Conservation (phyloP, 768 basidiomycete genomes). For the Paxillus rubicundulus region DNA sequence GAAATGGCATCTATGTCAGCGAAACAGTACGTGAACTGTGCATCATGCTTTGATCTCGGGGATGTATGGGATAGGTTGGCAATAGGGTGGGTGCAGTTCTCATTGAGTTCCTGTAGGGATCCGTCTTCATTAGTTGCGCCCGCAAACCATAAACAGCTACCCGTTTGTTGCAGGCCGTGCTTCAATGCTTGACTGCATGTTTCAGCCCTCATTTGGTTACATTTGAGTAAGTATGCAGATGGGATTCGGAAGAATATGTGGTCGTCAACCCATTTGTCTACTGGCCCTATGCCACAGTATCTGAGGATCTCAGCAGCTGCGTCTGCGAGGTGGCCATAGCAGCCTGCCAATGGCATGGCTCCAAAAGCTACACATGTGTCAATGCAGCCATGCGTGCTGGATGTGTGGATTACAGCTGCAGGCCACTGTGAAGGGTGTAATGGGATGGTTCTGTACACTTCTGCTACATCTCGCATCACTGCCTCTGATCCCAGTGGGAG, state of each 20-base stretch:
- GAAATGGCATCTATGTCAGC: conserved; percentile 1
- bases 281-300: neutral
- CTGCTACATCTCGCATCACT: too few relatives aligned
- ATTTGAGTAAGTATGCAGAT: neutral
- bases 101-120: too few relatives aligned
- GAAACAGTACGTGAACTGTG: neutral
- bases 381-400: neutral
- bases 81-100: too few relatives aligned
- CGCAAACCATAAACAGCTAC: neutral
- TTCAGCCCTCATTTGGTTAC: neutral
- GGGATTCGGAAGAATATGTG: neutral
- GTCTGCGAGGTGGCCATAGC: conserved; percentile 1
- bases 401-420: neutral
- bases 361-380: neutral
- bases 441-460: too few relatives aligned
- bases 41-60: too few relatives aligned
- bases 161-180: neutral
- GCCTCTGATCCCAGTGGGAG: too few relatives aligned
- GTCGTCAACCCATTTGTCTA: neutral
- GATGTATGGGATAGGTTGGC: too few relatives aligned
- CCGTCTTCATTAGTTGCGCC: neutral
- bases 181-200: conserved; percentile 4
- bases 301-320: neutral
- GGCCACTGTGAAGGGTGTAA: neutral
- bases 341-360: neutral